Base-by-base conservation (phyloP, 2,329 filamentous ascomycete genomes). In the Periglandula ipomoeae region DNA sequence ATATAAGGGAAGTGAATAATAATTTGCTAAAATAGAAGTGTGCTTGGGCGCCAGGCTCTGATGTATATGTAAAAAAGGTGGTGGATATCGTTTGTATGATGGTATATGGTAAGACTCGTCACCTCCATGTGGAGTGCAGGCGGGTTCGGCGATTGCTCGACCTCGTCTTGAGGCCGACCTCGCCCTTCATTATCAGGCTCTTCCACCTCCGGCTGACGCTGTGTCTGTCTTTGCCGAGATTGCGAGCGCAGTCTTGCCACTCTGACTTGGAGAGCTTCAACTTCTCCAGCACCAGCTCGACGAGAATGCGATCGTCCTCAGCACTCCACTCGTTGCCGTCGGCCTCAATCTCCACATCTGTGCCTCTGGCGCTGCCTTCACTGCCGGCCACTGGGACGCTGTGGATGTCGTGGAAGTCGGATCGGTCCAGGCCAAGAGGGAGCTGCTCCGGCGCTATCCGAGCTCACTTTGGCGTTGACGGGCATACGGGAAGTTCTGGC, bases 251-350 rank as follows among this genome's bases (percentile, higher is more conserved):
- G 59, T 85, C 81, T 51, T 82, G 78, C 81, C 81, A 84, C 50
- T 85, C 80, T 45, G 73, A 71, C 64, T 79, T 82, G 56, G 74
- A 75, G 20, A 85, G 70, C 64, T 76, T 77, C 48, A 85, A 70
- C 67, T 84, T 84, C 60, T 82, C 79, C 5, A 85, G 69, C 35
- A 85, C 79, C 17, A 85, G 71, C 64, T 84, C 80, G n/a, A 85
- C 78, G 2, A 85, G 69, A 50, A 82, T 70, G 50, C 79, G 71
- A 61, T 85, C 81, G 52, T 85, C 80, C 53, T 84, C 81, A 2
- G 70, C 69, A 51, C 73, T 81, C 82, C 82, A 85, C 35, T 66
- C 65, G 50, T 70, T 67, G 48, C 68, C 71, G 51, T 75, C 73
- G 2, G 62, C 65, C 46, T 73, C 73, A 24, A 65, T 57, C 27